Conservation (phyloP, 768 basidiomycete genomes). For the Candolleomyces aberdarensis region DNA sequence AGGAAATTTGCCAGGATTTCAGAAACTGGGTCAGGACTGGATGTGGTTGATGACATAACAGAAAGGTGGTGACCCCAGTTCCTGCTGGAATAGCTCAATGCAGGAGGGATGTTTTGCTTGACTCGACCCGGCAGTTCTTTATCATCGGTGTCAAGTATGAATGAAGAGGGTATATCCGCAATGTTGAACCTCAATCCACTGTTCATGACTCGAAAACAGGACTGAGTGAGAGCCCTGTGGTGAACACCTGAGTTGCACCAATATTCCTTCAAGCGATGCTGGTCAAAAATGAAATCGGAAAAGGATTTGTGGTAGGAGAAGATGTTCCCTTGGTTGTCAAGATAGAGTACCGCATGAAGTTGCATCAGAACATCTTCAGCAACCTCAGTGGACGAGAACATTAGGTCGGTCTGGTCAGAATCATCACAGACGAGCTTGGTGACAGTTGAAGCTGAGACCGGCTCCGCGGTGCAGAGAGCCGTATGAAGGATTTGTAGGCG, state of each 20-base stretch:
- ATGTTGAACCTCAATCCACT: conserved; percentile 17
- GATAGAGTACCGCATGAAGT: conserved; percentile 20
- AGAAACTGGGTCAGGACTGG: too few relatives aligned
- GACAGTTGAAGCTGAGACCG: conserved; percentile 11
- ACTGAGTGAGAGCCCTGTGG: conserved; percentile 9
- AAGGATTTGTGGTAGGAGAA: conserved; percentile 22
- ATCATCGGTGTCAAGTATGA: conserved; percentile 12
- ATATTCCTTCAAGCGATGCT: conserved; percentile 9
- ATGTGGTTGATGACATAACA: too few relatives aligned
- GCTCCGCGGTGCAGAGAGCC: conserved; percentile 18
- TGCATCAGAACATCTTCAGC: background rate
- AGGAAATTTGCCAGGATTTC: too few relatives aligned
- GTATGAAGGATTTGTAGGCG: conserved; percentile 17
- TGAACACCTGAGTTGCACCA: conserved; percentile 10
- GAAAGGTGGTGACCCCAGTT: too few relatives aligned
- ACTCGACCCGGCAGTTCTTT: background rate
- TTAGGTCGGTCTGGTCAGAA: background rate
- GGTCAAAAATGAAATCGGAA: conserved; percentile 18
- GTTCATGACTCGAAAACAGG: conserved; percentile 20
- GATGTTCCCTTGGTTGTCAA: conserved; percentile 7
- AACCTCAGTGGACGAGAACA: background rate
- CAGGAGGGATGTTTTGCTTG: too few relatives aligned
- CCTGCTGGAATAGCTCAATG: too few relatives aligned
- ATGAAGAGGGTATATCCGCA: conserved; percentile 15
- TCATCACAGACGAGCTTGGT: conserved; percentile 11